Percentiles rank a stretch among this genome's conserved stretches.
These are phyloP conservation scores for Xylariaceae sp. DNA, from an alignment of 2,329 filamentous ascomycete genomes.

Conservation along the genomic window DNA sequence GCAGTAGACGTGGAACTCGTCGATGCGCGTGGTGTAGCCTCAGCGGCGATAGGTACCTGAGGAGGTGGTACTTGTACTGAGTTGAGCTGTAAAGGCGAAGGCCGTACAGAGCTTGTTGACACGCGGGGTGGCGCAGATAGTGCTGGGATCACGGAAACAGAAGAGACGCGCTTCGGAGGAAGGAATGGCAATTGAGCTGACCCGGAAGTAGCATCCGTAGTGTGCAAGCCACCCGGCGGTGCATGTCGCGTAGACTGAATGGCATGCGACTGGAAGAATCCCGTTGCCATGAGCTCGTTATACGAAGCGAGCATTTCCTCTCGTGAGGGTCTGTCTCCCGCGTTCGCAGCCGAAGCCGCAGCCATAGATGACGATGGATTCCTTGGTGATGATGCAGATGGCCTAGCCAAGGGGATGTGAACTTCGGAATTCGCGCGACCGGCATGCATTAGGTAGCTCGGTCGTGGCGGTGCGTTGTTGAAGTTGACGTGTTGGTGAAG, in stretches of 20 bases:
- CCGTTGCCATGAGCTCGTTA: slow-evolving; percentile 51
- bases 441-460: slow-evolving; percentile 16
- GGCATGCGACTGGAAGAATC: slow-evolving; percentile 56
- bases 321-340: slow-evolving; percentile 30
- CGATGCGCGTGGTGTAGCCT: too few relatives aligned
- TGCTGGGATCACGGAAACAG: slow-evolving; percentile 16
- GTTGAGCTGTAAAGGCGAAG: too few relatives aligned
- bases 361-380: too few relatives aligned
- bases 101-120: too few relatives aligned
- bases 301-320: slow-evolving; percentile 56
- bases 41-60: slow-evolving; percentile 2
- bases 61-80: too few relatives aligned
- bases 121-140: too few relatives aligned
- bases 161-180: slow-evolving; percentile 20
- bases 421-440: slow-evolving; percentile 27
- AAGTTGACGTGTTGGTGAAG: too few relatives aligned
- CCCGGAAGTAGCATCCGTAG: too few relatives aligned
- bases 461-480: slow-evolving; percentile 14
- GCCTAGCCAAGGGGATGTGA: slow-evolving; percentile 14
- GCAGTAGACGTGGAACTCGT: slow-evolving; percentile 5
- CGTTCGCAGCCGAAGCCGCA: too few relatives aligned
- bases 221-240: slow-evolving; percentile 20
- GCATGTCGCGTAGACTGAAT: slow-evolving; percentile 53
- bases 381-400: slow-evolving; percentile 18
- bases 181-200: slow-evolving; percentile 10